Conservation (phyloP, 768 basidiomycete genomes). For the Flagelloscypha sp. region DNA sequence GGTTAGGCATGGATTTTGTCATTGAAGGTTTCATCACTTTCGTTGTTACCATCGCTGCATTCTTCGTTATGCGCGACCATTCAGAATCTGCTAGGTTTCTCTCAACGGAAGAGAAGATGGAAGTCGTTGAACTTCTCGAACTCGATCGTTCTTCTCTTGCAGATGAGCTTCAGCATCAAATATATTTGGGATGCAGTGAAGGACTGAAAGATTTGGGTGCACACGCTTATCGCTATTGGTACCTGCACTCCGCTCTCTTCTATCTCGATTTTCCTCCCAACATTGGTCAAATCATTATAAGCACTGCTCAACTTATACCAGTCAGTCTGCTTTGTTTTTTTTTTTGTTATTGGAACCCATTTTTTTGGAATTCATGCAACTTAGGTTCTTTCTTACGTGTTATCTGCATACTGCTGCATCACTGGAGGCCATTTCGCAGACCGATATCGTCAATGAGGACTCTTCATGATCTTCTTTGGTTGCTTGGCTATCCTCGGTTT, state of each 20-base stretch:
- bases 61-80: constrained; percentile 48
- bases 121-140: constrained; percentile 37
- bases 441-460: constrained; percentile 9
- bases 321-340: too few species aligned
- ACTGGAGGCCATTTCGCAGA: constrained; percentile 8
- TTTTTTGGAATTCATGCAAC: too few species aligned
- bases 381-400: constrained; percentile 10
- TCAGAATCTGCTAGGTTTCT: constrained; percentile 48
- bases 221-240: constrained; percentile 13
- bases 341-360: too few species aligned
- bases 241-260: background rate
- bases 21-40: constrained; percentile 40
- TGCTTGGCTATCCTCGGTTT: constrained; percentile 11
- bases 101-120: constrained; percentile 34
- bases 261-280: constrained; percentile 11
- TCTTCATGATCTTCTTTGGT: constrained; percentile 7
- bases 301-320: too few species aligned
- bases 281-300: constrained; percentile 10
- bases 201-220: constrained; percentile 44
- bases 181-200: constrained; percentile 31
- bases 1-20: constrained; percentile 45
- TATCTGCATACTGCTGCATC: constrained; percentile 8
- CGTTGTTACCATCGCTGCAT: constrained; percentile 32
- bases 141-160: constrained; percentile 38
- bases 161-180: constrained; percentile 32